These are phyloP conservation scores for Pseudogymnoascus sp. DNA, from an alignment of 2,329 filamentous ascomycete genomes.

Conservation along the genomic window DNA sequence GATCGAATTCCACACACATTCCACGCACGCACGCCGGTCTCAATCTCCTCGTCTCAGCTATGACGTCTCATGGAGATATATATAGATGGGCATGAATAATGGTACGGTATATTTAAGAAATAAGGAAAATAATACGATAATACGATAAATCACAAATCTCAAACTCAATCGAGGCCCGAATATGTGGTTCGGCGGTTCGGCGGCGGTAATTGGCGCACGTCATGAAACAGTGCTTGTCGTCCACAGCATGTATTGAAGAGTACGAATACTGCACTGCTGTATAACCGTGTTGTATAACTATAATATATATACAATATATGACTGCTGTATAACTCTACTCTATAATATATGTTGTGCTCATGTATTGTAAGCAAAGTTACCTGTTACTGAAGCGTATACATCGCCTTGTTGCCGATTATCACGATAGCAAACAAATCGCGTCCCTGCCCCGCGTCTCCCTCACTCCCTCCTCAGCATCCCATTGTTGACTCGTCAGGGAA, in stretches of 20 bases:
- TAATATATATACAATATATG: no score
- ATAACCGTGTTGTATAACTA: no score
- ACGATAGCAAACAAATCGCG: neutral
- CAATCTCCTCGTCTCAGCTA: neutral
- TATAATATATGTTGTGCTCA: neutral
- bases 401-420: neutral
- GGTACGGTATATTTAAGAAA: neutral
- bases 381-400: neutral
- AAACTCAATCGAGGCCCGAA: neutral
- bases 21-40: neutral
- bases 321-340: neutral
- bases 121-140: neutral
- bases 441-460: neutral
- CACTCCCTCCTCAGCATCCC: neutral
- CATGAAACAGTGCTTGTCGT: neutral
- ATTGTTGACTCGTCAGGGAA: conserved; percentile 1
- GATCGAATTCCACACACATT: neutral
- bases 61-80: neutral
- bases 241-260: neutral
- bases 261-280: neutral
- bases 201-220: neutral
- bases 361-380: neutral
- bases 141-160: neutral
- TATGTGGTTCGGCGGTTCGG: neutral
- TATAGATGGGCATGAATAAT: neutral